Evolutionary conservation across 768 basidiomycete species (phyloP), one percentile per base, ranked within the genome.

Genomic region (Lactarius trivialis): DNA sequence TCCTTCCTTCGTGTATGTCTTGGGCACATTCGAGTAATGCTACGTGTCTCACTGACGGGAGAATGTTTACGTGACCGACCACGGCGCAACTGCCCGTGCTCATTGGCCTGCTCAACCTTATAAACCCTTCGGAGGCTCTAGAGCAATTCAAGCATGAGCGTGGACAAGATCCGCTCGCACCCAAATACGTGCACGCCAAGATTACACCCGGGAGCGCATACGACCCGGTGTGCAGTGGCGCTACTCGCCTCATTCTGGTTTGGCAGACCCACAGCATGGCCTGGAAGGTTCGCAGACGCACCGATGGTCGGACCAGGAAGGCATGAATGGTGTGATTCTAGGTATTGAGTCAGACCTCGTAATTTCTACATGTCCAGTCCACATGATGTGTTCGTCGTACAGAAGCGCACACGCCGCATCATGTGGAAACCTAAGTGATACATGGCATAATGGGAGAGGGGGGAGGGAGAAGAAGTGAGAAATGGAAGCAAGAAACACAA

Each of bases 41-140:
- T 50, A 24, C 30, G 60, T 52, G 32, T n/a, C 32, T 45, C 55
- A 59, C 60, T 36, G 60, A 43, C 53, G 55, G 19, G 60, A 82
- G 83, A 85, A 84, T 67, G 79, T 81, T 30, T 84, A 85, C 58
- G 77, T 75, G 45, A 74, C 76, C 37, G 81, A 85, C 65, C 77
- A 80, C 54, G 76, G 71, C 33, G 70, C 71, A 45, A 81, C 76
- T 32, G 68, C 74, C 76, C 24, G 80, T 82, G 3, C 57, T 68
- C 43, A 73, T 84, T 50, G 84, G 81, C 28, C 72, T 85, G 15
- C 66, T 77, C 66, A 75, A 70, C 55, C 70, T 78, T 45, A 85
- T 80, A 0, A 73, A 84, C 64, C 65, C 75, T 0, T 57, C 61
- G 1, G 32, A 68, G 2, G 73, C 81, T 19, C 65, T 79, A 28